Conservation (phyloP, 805 yeast species). For the Wickerhamiella alocasiicola region DNA sequence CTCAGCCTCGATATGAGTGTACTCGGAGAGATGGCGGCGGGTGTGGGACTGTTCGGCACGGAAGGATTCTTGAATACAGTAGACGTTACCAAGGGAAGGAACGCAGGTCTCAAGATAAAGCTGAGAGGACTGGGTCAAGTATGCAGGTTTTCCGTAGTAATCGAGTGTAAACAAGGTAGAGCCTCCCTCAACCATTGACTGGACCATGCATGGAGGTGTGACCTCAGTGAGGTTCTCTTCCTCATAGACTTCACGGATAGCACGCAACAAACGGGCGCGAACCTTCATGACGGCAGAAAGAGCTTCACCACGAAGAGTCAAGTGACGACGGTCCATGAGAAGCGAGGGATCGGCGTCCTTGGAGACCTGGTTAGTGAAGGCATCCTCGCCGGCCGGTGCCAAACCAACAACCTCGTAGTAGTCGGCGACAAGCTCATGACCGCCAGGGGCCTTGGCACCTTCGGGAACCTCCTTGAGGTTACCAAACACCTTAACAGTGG, state of each 20-base stretch:
- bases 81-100: slow-evolving; percentile 94
- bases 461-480: slow-evolving; percentile 74
- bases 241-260: slow-evolving; percentile 63
- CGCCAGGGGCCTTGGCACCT: slow-evolving; percentile 96
- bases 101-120: slow-evolving; percentile 91
- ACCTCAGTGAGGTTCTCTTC: slow-evolving; percentile 78
- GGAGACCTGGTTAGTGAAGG: slow-evolving; percentile 86
- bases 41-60: slow-evolving; percentile 99
- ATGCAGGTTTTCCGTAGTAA: slow-evolving; percentile 96
- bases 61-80: slow-evolving; percentile 95
- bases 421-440: slow-evolving; percentile 85
- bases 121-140: slow-evolving; percentile 92
- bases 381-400: slow-evolving; percentile 94
- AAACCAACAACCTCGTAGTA: slow-evolving; percentile 79
- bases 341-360: slow-evolving; percentile 90
- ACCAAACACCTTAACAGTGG: slow-evolving; percentile 74
- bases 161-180: slow-evolving; percentile 85
- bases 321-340: slow-evolving; percentile 87
- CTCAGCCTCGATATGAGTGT: slow-evolving; percentile 95
- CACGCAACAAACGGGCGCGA: slow-evolving; percentile 62
- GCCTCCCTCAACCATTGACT: slow-evolving; percentile 99
- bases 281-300: slow-evolving; percentile 88
- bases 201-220: slow-evolving; percentile 99
- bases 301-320: slow-evolving; percentile 93
- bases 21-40: slow-evolving; percentile 93